phyloP scores from a whole-genome alignment of 1,139 yeast species.

The Debaryomyces nepalensis region DNA sequence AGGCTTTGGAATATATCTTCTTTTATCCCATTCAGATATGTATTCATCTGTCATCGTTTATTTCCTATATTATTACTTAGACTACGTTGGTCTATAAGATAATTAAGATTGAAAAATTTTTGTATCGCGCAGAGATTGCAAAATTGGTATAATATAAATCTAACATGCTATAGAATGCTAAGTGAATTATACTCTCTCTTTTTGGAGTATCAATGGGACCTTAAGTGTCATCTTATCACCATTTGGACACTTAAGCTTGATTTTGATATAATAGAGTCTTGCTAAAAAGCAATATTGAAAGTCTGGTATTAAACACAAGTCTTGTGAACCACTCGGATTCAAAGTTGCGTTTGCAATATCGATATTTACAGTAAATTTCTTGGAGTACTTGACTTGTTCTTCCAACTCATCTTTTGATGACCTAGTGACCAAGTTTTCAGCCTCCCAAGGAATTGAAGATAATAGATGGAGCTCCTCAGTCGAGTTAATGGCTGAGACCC shows the following conservation, averaged over 20 bases:
- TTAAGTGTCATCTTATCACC: conserved; percentile 34
- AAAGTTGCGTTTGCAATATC: conserved; percentile 25
- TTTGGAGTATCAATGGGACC: conserved; percentile 37
- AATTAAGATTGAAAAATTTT: conserved; percentile 6
- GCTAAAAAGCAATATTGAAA: conserved; percentile 44
- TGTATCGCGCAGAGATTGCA: conserved; percentile 12
- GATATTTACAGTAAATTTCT: conserved; percentile 27
- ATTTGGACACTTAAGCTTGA: conserved; percentile 35
- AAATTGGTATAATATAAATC: conserved; percentile 5
- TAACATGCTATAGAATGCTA: not conserved
- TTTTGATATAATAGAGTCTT: conserved; percentile 38
- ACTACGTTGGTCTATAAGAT: too few relatives aligned
- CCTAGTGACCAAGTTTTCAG: conserved; percentile 20
- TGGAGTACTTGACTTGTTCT: conserved; percentile 24
- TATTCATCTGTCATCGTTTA: conserved; percentile 24
- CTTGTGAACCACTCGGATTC: conserved; percentile 19
- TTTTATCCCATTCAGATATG: conserved; percentile 56
- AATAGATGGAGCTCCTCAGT: conserved; percentile 13
- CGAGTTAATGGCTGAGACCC: conserved; percentile 14
- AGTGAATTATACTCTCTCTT: conserved; percentile 11
- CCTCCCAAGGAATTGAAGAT: conserved; percentile 28
- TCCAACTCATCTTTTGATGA: conserved; percentile 19
- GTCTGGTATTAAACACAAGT: conserved; percentile 43
- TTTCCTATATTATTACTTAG: too few relatives aligned
- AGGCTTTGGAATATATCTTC: conserved; percentile 67